Evolutionary conservation across 1,284 basidiomycete genomes (phyloP).

Genomic region (Quambalaria eucalypti): DNA sequence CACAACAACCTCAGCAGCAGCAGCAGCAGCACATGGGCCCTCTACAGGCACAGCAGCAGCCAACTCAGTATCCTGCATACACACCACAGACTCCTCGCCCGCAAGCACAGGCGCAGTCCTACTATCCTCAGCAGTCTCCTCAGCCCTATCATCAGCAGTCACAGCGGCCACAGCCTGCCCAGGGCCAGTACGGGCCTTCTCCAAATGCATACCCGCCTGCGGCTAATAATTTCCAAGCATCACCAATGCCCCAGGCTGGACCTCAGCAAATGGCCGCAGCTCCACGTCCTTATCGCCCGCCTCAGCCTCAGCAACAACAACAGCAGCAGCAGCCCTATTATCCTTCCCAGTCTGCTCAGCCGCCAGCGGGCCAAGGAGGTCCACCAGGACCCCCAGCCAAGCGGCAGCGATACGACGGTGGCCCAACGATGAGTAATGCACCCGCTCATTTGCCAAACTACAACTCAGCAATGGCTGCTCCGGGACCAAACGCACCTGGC

Average conservation of each 20-base stretch:
- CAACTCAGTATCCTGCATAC: neutral
- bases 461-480: neutral
- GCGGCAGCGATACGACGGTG: constrained; percentile 6
- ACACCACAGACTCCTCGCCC: constrained; percentile 3
- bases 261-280: neutral
- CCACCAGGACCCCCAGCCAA: constrained; percentile 4
- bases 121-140: constrained; percentile 12
- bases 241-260: no score
- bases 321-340: neutral
- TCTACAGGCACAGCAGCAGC: constrained; percentile 11
- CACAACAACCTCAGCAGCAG: constrained; percentile 6
- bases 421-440: no score
- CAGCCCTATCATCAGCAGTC: constrained; percentile 13
- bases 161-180: neutral
- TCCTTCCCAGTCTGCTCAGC: neutral
- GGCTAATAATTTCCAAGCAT: no score
- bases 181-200: neutral
- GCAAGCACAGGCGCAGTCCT: constrained; percentile 6
- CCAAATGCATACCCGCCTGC: constrained; percentile 1
- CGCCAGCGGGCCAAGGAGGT: neutral
- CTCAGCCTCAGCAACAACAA: neutral
- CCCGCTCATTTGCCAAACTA: neutral
- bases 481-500: neutral
- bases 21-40: constrained; percentile 2
- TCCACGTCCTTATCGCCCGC: neutral